Evolutionary conservation across 768 basidiomycete genomes (phyloP).

Genomic region (Trametes villosa): DNA sequence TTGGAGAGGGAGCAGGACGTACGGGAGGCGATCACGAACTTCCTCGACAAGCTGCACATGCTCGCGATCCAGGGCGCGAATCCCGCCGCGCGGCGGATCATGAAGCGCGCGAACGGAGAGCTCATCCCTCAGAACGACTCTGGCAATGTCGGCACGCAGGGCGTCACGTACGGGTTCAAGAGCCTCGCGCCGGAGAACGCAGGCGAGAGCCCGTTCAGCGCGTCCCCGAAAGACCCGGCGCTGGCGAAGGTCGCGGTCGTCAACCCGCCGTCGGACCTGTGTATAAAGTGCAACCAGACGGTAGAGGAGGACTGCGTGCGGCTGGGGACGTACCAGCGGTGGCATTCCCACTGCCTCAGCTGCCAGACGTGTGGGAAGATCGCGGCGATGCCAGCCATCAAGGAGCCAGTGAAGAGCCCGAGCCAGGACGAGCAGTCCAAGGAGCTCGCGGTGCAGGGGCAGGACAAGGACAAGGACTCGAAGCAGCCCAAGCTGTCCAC

Average conservation of each 20-base stretch:
- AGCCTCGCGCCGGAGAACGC: constrained; percentile 90
- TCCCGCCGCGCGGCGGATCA: constrained; percentile 73
- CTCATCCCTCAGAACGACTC: constrained; percentile 39
- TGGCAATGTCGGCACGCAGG: constrained; percentile 77
- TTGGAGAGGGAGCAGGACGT: constrained; percentile 90
- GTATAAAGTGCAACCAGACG: constrained; percentile 84
- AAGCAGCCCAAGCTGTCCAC: constrained; percentile 60
- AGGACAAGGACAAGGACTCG: constrained; percentile 39
- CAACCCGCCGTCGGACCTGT: constrained; percentile 87
- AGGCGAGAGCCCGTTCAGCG: constrained; percentile 80
- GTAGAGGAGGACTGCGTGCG: constrained; percentile 98
- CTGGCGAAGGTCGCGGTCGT: constrained; percentile 58
- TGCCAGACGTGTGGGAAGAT: constrained; percentile 80
- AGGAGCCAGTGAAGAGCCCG: constrained; percentile 56
- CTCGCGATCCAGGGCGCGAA: constrained; percentile 87
- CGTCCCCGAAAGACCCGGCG: constrained; percentile 47
- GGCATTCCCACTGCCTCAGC: constrained; percentile 95
- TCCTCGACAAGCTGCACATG: constrained; percentile 91
- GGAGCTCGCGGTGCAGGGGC: constrained; percentile 39
- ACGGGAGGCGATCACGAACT: constrained; percentile 81
- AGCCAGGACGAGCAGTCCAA: constrained; percentile 46
- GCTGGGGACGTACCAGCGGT: constrained; percentile 93
- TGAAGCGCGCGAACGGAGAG: constrained; percentile 77
- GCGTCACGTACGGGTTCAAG: constrained; percentile 90
- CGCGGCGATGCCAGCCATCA: constrained; percentile 63